Percentiles rank a stretch among this genome's conserved stretches.
Conservation (phyloP, 1,139 yeast species). For the Protomyces pachydermus region DNA sequence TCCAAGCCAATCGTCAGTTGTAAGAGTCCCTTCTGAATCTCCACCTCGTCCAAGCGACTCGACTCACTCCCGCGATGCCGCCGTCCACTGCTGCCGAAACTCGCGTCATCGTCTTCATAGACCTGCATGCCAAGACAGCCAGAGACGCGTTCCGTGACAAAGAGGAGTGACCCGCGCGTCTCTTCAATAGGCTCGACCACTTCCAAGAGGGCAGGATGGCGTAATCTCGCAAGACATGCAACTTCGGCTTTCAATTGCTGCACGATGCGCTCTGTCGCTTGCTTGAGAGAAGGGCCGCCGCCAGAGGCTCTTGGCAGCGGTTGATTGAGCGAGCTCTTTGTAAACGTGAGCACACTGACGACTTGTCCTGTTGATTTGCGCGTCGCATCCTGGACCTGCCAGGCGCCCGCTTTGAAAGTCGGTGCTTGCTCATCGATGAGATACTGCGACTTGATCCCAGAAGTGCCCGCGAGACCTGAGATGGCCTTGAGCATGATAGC, state of each 20-base stretch:
- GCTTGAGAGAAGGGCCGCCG: conserved; percentile 32
- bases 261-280: conserved; percentile 44
- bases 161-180: conserved; percentile 66
- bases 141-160: conserved; percentile 76
- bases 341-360: conserved; percentile 50
- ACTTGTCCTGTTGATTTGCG: conserved; percentile 47
- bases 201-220: conserved; percentile 81
- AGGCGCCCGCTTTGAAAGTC: conserved; percentile 70
- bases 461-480: conserved; percentile 3
- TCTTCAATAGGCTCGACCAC: conserved; percentile 85
- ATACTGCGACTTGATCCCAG: conserved; percentile 42
- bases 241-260: conserved; percentile 55
- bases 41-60: conserved; percentile 55
- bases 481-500: conserved; percentile 11
- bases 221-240: conserved; percentile 65
- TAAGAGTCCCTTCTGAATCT: conserved; percentile 77
- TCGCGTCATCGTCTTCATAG: conserved; percentile 34
- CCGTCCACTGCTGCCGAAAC: conserved; percentile 26
- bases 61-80: conserved; percentile 33
- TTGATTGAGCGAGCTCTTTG: conserved; percentile 68
- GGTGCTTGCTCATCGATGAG: conserved; percentile 63
- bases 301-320: conserved; percentile 46
- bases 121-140: conserved; percentile 54
- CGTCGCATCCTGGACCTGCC: conserved; percentile 82
- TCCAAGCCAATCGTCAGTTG: conserved; percentile 74